A percentile compares a stretch with the other conserved stretches of the same genome.
These are phyloP conservation scores for Yamadazyma dushanensis DNA, from an alignment of 1,139 yeast genomes.

Conservation along the genomic window DNA sequence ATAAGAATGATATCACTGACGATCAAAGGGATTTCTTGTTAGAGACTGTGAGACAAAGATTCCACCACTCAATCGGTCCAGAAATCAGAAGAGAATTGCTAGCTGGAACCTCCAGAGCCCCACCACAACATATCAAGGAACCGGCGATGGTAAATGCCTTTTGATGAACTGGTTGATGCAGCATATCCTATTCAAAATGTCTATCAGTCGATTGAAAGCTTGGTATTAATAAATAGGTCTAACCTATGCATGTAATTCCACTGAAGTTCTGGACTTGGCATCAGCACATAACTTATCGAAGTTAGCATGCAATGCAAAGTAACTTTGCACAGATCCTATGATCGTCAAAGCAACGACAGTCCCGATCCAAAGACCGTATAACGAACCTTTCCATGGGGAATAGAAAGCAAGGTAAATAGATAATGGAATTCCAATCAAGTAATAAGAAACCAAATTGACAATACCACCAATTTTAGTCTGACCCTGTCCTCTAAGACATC, in stretches of 20 bases:
- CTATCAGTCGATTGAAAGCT: no score
- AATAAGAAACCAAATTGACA: conserved; percentile 53
- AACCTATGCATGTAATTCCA: conserved; percentile 3
- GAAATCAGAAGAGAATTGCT: conserved; percentile 91
- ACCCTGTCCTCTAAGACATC: conserved; percentile 59
- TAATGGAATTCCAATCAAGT: conserved; percentile 53
- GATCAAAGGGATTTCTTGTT: conserved; percentile 93
- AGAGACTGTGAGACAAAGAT: conserved; percentile 88
- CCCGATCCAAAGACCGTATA: conserved; percentile 58
- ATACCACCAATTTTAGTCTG: conserved; percentile 60
- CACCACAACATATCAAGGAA: conserved; percentile 24
- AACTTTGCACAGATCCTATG: conserved; percentile 54
- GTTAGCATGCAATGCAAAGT: conserved; percentile 40
- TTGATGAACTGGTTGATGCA: conserved; percentile 13
- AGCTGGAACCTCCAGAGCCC: conserved; percentile 63
- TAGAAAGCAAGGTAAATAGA: conserved; percentile 50
- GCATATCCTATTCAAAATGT: background rate
- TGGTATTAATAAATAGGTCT: background rate
- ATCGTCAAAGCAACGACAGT: conserved; percentile 50
- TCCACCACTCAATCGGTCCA: conserved; percentile 86
- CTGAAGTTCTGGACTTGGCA: conserved; percentile 37
- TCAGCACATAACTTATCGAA: conserved; percentile 40
- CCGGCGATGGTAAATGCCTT: conserved; percentile 44
- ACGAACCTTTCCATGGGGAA: conserved; percentile 41
- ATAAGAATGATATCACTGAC: conserved; percentile 94